These are phyloP conservation scores for Saturnispora sanitii DNA, from an alignment of 805 yeast species.

Conservation along the genomic window DNA sequence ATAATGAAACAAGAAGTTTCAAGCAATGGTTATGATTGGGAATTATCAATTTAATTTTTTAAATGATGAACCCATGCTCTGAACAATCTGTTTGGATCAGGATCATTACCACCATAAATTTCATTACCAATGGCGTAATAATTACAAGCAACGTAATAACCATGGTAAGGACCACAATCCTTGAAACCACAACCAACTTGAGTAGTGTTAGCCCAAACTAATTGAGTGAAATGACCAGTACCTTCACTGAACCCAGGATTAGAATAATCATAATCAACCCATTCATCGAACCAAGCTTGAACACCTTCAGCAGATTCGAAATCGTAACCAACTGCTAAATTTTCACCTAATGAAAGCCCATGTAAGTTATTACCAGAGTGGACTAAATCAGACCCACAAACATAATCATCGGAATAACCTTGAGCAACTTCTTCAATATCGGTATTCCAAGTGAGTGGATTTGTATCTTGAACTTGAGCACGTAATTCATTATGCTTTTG, in stretches of 20 bases:
- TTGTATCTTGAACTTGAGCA: constrained; percentile 38
- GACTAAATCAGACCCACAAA: constrained; percentile 44
- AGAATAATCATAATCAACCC: constrained; percentile 39
- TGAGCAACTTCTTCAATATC: constrained; percentile 46
- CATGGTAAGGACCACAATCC: constrained; percentile 36
- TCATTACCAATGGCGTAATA: constrained; percentile 66
- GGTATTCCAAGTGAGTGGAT: constrained; percentile 45
- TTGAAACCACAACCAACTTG: constrained; percentile 65
- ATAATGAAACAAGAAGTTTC: background rate
- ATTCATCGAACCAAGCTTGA: constrained; percentile 70
- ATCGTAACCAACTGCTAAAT: constrained; percentile 66
- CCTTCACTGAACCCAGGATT: constrained; percentile 36
- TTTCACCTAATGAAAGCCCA: constrained; percentile 54
- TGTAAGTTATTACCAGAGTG: constrained; percentile 50
- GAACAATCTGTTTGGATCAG: constrained; percentile 15
- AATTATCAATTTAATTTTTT: background rate
- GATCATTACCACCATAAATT: background rate
- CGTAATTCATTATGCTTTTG: constrained; percentile 53
- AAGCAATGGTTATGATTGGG: no score
- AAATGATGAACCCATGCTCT: constrained; percentile 26
- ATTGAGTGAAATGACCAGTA: constrained; percentile 77
- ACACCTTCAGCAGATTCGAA: constrained; percentile 42
- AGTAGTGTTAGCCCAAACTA: constrained; percentile 59
- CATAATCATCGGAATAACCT: constrained; percentile 43
- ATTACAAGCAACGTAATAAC: constrained; percentile 62